Percentiles rank a stretch among this genome's conserved stretches.
Evolutionary conservation across 345 rosid species (phyloP).

Genomic region (Rhizophora mangle): DNA sequence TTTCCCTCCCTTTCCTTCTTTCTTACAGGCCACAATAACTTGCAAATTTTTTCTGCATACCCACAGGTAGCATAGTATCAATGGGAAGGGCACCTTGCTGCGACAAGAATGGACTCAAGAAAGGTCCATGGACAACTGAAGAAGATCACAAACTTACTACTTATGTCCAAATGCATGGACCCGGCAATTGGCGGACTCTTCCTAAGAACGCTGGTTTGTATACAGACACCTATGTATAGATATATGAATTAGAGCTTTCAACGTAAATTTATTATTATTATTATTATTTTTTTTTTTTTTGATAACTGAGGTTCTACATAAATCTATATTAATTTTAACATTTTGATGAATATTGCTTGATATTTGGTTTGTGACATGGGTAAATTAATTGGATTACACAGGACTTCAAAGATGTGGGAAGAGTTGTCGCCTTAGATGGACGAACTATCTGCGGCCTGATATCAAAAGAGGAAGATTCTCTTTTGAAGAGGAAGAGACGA

Average conservation of each 20-base stretch:
- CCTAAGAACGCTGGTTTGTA: slow-evolving; percentile 34
- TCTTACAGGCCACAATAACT: neutral
- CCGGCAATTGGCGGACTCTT: slow-evolving; percentile 33
- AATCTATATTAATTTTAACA: too few relatives aligned
- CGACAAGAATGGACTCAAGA: slow-evolving; percentile 34
- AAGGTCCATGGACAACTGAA: slow-evolving; percentile 35
- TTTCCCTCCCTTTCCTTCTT: neutral
- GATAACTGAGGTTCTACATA: neutral
- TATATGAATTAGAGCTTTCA: too few relatives aligned
- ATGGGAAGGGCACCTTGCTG: slow-evolving; percentile 41
- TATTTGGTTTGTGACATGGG: too few relatives aligned
- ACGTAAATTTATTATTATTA: neutral
- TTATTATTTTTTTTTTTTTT: neutral
- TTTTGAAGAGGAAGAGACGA: slow-evolving; percentile 93
- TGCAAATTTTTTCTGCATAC: neutral
- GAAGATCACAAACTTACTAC: slow-evolving; percentile 30
- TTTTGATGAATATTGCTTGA: neutral
- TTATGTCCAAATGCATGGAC: slow-evolving; percentile 27
- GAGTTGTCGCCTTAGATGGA: slow-evolving; percentile 98
- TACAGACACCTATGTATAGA: too few relatives aligned
- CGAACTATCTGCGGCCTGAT: slow-evolving; percentile 89
- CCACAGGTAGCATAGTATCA: neutral
- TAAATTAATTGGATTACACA: slow-evolving; percentile 12
- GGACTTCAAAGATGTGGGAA: slow-evolving; percentile 96
- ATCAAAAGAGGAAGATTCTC: slow-evolving; percentile 92